phyloP scores from a whole-genome alignment of 2,329 filamentous ascomycete species.

The Penicillium sp. region DNA sequence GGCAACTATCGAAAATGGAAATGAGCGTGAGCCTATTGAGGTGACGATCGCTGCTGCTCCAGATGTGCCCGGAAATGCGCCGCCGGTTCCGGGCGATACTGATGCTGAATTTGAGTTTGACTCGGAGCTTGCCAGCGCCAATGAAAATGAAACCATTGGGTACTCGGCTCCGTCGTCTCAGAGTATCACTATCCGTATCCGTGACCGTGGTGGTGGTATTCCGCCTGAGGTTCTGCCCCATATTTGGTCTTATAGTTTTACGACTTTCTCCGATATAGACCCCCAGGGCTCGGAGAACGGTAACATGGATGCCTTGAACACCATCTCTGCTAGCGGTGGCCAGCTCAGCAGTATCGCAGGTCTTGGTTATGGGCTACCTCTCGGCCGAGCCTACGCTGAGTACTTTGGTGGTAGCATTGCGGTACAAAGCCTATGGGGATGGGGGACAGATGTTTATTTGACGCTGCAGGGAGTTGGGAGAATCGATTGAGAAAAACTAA shows the following conservation, averaged over 20 bases:
- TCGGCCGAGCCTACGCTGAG: constrained; percentile 92
- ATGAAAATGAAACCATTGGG: constrained; percentile 36
- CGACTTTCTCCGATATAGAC: constrained; percentile 77
- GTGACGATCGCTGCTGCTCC: constrained; percentile 81
- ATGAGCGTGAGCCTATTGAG: constrained; percentile 77
- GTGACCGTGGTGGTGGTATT: constrained; percentile 93
- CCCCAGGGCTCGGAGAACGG: constrained; percentile 50
- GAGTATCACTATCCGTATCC: constrained; percentile 90
- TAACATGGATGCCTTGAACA: constrained; percentile 68
- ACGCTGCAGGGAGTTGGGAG: constrained; percentile 61
- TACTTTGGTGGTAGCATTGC: constrained; percentile 96
- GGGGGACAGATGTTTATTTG: constrained; percentile 73
- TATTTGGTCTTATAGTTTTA: constrained; percentile 97
- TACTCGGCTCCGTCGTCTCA: constrained; percentile 55
- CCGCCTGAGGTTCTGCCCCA: constrained; percentile 76
- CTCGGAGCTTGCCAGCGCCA: constrained; percentile 28
- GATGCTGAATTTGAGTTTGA: constrained; percentile 36
- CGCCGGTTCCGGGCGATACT: constrained; percentile 31
- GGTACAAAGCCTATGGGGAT: constrained; percentile 93
- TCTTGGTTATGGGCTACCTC: constrained; percentile 84
- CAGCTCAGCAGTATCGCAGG: constrained; percentile 85
- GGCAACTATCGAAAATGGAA: constrained; percentile 82
- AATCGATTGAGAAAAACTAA: constrained; percentile 33
- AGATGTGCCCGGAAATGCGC: constrained; percentile 44
- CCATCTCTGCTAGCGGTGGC: constrained; percentile 69